phyloP scores from a whole-genome alignment of 1,284 basidiomycete genomes.

The Kalmanozyma brasiliensis region DNA sequence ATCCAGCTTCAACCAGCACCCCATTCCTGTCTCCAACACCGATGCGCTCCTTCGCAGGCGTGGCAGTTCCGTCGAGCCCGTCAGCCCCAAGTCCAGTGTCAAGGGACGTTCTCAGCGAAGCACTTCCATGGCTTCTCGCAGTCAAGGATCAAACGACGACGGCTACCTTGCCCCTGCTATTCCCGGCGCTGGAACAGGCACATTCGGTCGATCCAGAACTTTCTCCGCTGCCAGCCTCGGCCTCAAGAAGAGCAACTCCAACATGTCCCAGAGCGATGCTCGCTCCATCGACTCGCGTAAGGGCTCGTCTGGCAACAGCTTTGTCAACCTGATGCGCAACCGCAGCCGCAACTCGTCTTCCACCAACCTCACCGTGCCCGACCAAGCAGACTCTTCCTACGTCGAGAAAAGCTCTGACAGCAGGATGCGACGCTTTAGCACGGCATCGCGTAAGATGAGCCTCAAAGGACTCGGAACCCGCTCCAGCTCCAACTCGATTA shows the following conservation, averaged over 20 bases:
- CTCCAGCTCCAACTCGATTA: slow-evolving; percentile 25
- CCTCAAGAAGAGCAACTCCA: slow-evolving; percentile 47
- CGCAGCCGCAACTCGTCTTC: slow-evolving; percentile 41
- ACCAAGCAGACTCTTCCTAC: slow-evolving; percentile 8
- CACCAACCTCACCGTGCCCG: slow-evolving; percentile 36
- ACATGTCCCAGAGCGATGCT: slow-evolving; percentile 45
- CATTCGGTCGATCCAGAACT: slow-evolving; percentile 8
- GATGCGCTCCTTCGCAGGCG: slow-evolving; percentile 42
- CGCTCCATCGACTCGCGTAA: slow-evolving; percentile 46
- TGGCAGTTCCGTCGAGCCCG: slow-evolving; percentile 7
- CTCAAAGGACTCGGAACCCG: slow-evolving; percentile 27
- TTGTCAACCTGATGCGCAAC: slow-evolving; percentile 38
- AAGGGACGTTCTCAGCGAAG: slow-evolving; percentile 21
- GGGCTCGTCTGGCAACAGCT: slow-evolving; percentile 33
- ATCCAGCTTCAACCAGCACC: slow-evolving; percentile 14
- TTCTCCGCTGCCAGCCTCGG: slow-evolving; percentile 28
- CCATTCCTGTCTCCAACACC: slow-evolving; percentile 45
- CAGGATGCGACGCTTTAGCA: slow-evolving; percentile 40
- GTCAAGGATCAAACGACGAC: slow-evolving; percentile 12
- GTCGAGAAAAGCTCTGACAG: slow-evolving; percentile 1
- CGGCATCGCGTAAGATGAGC: slow-evolving; percentile 40
- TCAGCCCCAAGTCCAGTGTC: slow-evolving; percentile 15
- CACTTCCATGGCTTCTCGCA: slow-evolving; percentile 21
- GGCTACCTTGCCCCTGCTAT: slow-evolving; percentile 23
- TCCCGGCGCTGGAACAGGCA: slow-evolving; percentile 3